Evolutionary conservation across 2,329 filamentous ascomycete species (phyloP).

Genomic region (Chrysoporthe austroafricana): DNA sequence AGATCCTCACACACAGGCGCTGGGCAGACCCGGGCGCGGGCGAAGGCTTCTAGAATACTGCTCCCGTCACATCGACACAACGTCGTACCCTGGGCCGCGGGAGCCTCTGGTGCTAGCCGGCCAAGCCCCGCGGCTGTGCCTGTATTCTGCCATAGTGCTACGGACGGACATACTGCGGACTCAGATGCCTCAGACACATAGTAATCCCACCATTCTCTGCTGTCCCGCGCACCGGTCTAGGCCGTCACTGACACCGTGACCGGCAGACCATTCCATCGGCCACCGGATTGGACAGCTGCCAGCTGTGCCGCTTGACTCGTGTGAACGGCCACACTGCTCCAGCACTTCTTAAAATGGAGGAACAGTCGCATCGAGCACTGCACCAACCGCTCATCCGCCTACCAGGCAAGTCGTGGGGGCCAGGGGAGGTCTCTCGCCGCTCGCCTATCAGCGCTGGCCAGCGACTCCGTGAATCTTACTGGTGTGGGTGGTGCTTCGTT

Average conservation of each 20-base stretch:
- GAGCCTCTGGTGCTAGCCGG: neutral
- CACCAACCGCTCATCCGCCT: neutral
- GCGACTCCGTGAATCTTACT: neutral
- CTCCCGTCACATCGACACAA: slow-evolving; percentile 14
- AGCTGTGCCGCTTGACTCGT: neutral
- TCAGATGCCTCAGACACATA: too few species aligned
- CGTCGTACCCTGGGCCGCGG: slow-evolving; percentile 6
- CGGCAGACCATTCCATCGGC: neutral
- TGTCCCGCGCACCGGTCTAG: neutral
- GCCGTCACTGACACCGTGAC: neutral
- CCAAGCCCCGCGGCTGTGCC: neutral
- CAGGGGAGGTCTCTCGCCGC: neutral
- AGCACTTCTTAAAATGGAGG: neutral
- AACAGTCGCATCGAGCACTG: slow-evolving; percentile 14
- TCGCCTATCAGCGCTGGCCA: neutral
- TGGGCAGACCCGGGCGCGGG: neutral
- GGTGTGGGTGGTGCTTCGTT: neutral
- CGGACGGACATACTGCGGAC: too few species aligned
- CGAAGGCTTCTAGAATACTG: slow-evolving; percentile 18
- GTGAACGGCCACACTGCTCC: neutral
- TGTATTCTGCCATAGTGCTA: too few species aligned
- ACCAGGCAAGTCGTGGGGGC: slow-evolving; percentile 1
- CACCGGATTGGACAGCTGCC: neutral
- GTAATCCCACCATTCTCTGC: neutral
- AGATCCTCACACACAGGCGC: neutral